Conservation (phyloP, 2,329 filamentous ascomycete genomes). For the Didymella pomorum region DNA sequence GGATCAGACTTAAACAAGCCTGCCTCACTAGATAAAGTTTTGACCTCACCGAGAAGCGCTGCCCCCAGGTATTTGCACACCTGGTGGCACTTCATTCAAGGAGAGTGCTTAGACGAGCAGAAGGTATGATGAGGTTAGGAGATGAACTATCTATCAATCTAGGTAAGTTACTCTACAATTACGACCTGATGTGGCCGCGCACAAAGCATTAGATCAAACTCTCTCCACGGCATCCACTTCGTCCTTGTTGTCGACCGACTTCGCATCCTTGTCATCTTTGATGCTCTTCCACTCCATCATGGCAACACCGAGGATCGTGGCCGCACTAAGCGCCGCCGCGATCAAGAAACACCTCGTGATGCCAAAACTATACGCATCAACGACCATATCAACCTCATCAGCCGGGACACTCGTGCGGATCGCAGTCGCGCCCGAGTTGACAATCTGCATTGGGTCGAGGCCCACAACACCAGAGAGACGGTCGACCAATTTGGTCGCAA, state of each 20-base stretch:
- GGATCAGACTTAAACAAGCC: no score
- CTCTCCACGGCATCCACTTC: neutral
- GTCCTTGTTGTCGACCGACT: neutral
- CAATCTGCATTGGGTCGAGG: conserved; percentile 26
- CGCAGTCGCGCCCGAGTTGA: conserved; percentile 61
- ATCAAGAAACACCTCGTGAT: conserved; percentile 67
- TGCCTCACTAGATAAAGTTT: no score
- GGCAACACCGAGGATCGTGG: conserved; percentile 62
- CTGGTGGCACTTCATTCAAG: no score
- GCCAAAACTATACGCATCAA: conserved; percentile 68
- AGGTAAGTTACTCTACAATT: neutral
- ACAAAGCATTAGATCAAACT: no score
- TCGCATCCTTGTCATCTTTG: conserved; percentile 51
- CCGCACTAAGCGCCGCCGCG: conserved; percentile 61
- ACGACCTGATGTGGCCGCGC: no score
- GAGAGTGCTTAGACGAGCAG: neutral
- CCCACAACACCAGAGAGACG: conserved; percentile 33
- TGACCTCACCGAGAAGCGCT: no score
- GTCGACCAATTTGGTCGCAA: conserved; percentile 32
- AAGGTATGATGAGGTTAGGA: neutral
- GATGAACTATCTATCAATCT: neutral
- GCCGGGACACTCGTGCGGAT: conserved; percentile 62
- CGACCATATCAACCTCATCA: conserved; percentile 61
- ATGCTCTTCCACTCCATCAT: conserved; percentile 71
- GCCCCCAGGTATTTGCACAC: no score